Conservation (phyloP, 176 grass and related monocot species). For the Elymus sibiricus region DNA sequence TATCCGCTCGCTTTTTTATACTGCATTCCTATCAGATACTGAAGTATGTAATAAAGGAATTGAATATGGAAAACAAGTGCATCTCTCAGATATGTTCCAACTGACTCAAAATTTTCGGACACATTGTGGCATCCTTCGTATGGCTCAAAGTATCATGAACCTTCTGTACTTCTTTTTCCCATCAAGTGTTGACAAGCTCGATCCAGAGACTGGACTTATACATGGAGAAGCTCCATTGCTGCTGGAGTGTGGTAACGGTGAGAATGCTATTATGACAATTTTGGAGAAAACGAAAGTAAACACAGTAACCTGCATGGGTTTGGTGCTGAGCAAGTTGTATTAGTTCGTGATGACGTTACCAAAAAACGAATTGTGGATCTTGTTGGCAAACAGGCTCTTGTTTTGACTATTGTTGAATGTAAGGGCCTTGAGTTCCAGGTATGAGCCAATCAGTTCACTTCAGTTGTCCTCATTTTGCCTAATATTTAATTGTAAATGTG, state of each 20-base stretch:
- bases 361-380: constrained; percentile 53
- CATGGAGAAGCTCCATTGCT: constrained; percentile 71
- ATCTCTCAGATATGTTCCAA: constrained; percentile 56
- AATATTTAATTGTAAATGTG: background rate
- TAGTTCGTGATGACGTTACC: constrained; percentile 52
- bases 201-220: constrained; percentile 58
- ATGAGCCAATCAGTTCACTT: background rate
- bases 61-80: constrained; percentile 37
- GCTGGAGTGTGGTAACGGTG: constrained; percentile 52
- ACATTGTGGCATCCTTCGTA: no score
- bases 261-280: constrained; percentile 74
- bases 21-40: constrained; percentile 38
- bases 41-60: background rate
- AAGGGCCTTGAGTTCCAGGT: constrained; percentile 91
- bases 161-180: constrained; percentile 76
- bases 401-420: constrained; percentile 75
- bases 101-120: constrained; percentile 76
- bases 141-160: constrained; percentile 71
- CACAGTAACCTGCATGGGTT: constrained; percentile 32
- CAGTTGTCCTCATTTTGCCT: background rate
- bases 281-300: constrained; percentile 36
- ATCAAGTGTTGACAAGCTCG: constrained; percentile 57
- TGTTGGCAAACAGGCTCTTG: constrained; percentile 69
- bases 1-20: constrained; percentile 68
- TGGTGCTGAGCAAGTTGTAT: constrained; percentile 71